Percentiles rank a stretch among this genome's conserved stretches.
Conservation (phyloP, 2,329 filamentous ascomycete genomes). For the Sclerotinia borealis region DNA sequence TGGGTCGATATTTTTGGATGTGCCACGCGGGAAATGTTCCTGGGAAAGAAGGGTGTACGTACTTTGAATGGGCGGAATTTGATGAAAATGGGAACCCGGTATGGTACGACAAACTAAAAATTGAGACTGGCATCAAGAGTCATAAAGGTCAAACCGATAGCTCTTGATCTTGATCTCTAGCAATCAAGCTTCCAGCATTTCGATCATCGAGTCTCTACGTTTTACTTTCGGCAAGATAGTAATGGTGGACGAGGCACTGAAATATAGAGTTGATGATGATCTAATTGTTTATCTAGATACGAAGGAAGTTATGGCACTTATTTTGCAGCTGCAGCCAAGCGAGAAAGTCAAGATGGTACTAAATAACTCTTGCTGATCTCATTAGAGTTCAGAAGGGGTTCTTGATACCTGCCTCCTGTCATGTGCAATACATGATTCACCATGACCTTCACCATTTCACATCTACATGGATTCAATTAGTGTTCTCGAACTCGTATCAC, state of each 20-base stretch:
- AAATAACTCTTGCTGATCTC: background rate
- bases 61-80: constrained; percentile 82
- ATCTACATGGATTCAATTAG: background rate
- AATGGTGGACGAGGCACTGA: background rate
- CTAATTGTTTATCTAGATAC: background rate
- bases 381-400: background rate
- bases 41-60: constrained; percentile 63
- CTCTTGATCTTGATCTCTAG: background rate
- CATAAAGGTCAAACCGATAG: background rate
- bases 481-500: background rate
- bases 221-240: background rate
- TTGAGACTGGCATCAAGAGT: background rate
- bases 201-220: no score
- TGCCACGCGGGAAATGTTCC: constrained; percentile 72
- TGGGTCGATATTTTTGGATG: constrained; percentile 89
- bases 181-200: background rate
- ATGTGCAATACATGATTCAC: background rate
- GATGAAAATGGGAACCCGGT: constrained; percentile 78
- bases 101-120: constrained; percentile 38
- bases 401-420: background rate
- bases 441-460: background rate
- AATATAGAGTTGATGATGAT: no score
- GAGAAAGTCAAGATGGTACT: background rate
- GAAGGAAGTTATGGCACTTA: no score
- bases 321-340: no score